Evolutionary conservation across 495 filamentous ascomycete species (phyloP).

Genomic region (Wilcoxina mikolae): DNA sequence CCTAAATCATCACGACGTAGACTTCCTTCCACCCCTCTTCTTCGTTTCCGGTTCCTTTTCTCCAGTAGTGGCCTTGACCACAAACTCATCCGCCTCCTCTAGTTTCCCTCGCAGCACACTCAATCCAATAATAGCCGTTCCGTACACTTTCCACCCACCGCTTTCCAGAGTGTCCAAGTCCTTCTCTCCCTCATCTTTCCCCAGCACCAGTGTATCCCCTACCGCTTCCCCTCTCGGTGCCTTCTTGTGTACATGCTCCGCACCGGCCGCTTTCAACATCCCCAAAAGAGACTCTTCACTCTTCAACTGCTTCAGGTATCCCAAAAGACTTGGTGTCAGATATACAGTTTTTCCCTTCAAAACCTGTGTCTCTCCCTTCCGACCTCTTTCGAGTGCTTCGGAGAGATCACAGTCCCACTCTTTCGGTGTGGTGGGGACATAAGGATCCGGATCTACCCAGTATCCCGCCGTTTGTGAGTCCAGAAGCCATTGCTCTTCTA

Average conservation of each 20-base stretch:
- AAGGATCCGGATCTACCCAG: conserved; percentile 18
- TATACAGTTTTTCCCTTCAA: conserved; percentile 17
- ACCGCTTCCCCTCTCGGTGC: conserved; percentile 11
- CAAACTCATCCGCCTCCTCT: conserved; percentile 14
- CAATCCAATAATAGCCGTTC: conserved; percentile 17
- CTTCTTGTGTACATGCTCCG: conserved; percentile 16
- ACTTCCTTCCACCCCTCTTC: conserved; percentile 1
- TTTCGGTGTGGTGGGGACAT: conserved; percentile 20
- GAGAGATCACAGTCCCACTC: conserved; percentile 21
- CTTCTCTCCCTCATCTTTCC: conserved; percentile 21
- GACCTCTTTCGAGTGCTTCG: conserved; percentile 16
- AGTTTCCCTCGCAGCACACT: conserved; percentile 20
- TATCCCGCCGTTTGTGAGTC: conserved; percentile 22
- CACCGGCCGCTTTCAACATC: conserved; percentile 24
- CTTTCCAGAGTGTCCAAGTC: conserved; percentile 14
- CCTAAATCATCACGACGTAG: no score
- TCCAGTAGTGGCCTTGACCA: conserved; percentile 13
- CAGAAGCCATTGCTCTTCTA: conserved; percentile 24
- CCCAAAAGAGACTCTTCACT: conserved; percentile 19
- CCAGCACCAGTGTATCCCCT: conserved; percentile 16
- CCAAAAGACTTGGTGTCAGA: conserved; percentile 16
- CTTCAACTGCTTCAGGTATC: conserved; percentile 19
- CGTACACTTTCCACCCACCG: conserved; percentile 17
- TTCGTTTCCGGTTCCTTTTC: conserved; percentile 6
- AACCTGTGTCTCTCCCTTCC: conserved; percentile 16